Conservation (phyloP, 1,284 basidiomycete genomes). For the Trichosporon sp. region DNA sequence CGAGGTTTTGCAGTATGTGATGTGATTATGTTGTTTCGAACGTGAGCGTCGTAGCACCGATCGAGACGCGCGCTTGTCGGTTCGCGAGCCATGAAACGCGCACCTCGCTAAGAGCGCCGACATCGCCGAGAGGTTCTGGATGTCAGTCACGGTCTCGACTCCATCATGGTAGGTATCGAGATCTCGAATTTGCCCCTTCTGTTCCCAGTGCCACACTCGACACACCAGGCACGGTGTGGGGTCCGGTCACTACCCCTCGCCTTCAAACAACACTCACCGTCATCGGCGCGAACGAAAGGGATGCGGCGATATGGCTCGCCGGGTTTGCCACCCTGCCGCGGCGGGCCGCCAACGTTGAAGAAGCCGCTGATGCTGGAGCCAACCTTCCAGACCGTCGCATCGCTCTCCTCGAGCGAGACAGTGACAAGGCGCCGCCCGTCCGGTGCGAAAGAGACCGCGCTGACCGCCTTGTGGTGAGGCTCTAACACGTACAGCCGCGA, state of each 20-base stretch:
- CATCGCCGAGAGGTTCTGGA: constrained; percentile 53
- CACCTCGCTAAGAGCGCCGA: constrained; percentile 71
- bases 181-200: no score
- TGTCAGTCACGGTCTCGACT: not conserved
- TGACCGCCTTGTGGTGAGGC: constrained; percentile 76
- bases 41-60: constrained; percentile 76
- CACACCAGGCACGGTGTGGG: no score
- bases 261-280: constrained; percentile 50
- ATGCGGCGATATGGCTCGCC: constrained; percentile 83
- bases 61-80: constrained; percentile 76
- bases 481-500: constrained; percentile 93
- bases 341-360: constrained; percentile 87
- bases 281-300: constrained; percentile 64
- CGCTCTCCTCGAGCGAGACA: constrained; percentile 77
- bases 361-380: constrained; percentile 81
- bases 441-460: constrained; percentile 84
- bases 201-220: no score
- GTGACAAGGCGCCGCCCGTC: constrained; percentile 90
- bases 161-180: no score
- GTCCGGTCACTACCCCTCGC: not conserved
- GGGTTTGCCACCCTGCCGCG: constrained; percentile 76
- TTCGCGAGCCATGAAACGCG: constrained; percentile 80
- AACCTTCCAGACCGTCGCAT: constrained; percentile 85
- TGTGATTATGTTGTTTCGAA: constrained; percentile 67
- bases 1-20: constrained; percentile 4